Evolutionary conservation across 495 filamentous ascomycete genomes (phyloP).

Genomic region (Penicillium steckii): DNA sequence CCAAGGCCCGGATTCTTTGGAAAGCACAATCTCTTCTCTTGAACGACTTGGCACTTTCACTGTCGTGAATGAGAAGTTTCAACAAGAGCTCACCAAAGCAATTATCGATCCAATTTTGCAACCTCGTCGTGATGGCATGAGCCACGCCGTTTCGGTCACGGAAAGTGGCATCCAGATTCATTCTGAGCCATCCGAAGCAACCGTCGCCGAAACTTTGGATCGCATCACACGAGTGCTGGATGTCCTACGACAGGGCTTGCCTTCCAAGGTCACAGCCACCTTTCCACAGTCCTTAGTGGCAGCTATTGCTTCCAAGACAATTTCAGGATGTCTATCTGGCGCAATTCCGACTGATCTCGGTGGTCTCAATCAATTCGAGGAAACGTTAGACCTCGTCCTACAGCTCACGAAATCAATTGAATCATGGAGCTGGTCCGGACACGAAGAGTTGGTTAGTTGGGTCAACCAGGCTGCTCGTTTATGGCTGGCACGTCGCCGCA

Average conservation of each 20-base stretch:
- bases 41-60: conserved; percentile 34
- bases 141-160: conserved; percentile 27
- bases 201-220: conserved; percentile 32
- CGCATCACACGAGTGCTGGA: conserved; percentile 60
- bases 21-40: conserved; percentile 35
- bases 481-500: conserved; percentile 84
- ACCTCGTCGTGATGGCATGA: conserved; percentile 23
- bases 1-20: conserved; percentile 28
- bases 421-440: conserved; percentile 62
- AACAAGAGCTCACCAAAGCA: conserved; percentile 29
- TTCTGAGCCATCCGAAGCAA: conserved; percentile 21
- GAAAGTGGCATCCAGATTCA: conserved; percentile 33
- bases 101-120: conserved; percentile 38
- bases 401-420: conserved; percentile 64
- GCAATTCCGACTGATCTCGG: conserved; percentile 70
- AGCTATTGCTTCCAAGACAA: conserved; percentile 61
- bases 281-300: conserved; percentile 69
- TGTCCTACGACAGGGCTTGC: conserved; percentile 65
- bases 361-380: conserved; percentile 67
- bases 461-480: conserved; percentile 70
- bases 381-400: conserved; percentile 56
- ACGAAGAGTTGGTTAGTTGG: conserved; percentile 75
- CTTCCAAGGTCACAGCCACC: conserved; percentile 56
- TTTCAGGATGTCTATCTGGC: conserved; percentile 69
- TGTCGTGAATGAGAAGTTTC: conserved; percentile 32